Base-by-base conservation (phyloP, 2,329 filamentous ascomycete genomes). In the Ophiognomonia clavigignenti-juglandacearum region DNA sequence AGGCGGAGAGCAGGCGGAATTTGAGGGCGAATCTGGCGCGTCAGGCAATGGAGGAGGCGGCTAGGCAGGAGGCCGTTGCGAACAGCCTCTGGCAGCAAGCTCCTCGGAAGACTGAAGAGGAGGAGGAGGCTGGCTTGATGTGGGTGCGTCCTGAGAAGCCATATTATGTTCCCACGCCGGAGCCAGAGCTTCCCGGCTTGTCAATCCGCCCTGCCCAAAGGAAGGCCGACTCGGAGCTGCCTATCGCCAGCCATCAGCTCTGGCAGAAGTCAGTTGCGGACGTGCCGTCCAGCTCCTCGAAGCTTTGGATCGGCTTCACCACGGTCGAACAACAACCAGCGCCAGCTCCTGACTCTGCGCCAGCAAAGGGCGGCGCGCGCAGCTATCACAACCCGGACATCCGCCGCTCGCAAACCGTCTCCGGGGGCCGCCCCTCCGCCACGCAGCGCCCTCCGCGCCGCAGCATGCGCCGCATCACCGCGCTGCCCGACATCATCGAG, bases 401-500 rank as follows among this genome's bases (percentile, higher is more conserved):
- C 18, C 52, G 54, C 40, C 54, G 43, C 54, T 59, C 39, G 51
- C 57, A 48, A 57, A 61, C 45, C 53, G 29, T 39, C 56, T 18
- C 56, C n/a, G n/a, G n/a, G 11, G 43, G 42, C 6, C 74, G 75
- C 9, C 72, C 72, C 13, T 54, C 72, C 3, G 77, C 74, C 3
- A 77, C 74, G 2, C 70, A 75, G 47, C 71, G 73, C 38, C 80
- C 80, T 13, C 72, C 74, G 13, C 69, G 80, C 36, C 74, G 70
- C 45, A 78, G 65, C 57, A 78, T 68, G 61, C 74, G 79, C 35
- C 74, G 79, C 35, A 64, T 81, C n/a, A 81, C 78, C 7, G 59
- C 74, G 38, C 70, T 85, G 5, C 78, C 81, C 13, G 81, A 84
- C 58, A 84, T 84, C 50, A 58, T 82, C 27, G 81, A 84, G 59